These are phyloP conservation scores for Raffaelea ambrosiae DNA, from an alignment of 2,329 filamentous ascomycete genomes.

Conservation along the genomic window DNA sequence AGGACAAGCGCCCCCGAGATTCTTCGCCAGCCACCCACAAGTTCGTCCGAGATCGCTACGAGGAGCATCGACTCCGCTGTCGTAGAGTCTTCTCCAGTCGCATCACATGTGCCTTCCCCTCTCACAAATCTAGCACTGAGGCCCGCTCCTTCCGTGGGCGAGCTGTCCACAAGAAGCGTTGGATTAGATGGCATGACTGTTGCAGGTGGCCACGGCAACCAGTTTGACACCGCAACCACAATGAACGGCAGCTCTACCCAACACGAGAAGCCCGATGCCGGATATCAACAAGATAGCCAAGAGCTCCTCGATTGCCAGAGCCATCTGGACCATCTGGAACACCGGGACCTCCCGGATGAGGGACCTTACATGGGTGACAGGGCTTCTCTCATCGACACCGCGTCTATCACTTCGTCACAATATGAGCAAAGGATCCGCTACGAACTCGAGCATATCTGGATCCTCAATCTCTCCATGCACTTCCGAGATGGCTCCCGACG, in stretches of 20 bases:
- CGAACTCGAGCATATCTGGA: slow-evolving; percentile 85
- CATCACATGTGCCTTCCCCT: slow-evolving; percentile 15
- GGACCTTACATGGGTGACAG: slow-evolving; percentile 12
- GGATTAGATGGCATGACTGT: no score
- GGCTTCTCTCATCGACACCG: slow-evolving; percentile 26
- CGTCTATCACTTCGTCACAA: slow-evolving; percentile 41
- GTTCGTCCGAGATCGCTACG: background rate
- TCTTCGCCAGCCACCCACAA: slow-evolving; percentile 14
- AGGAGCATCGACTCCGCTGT: background rate
- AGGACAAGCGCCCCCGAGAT: slow-evolving; percentile 41
- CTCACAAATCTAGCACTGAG: slow-evolving; percentile 25
- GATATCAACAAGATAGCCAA: no score
- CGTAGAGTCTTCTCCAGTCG: background rate
- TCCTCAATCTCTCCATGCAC: slow-evolving; percentile 96
- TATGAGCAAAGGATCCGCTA: slow-evolving; percentile 62
- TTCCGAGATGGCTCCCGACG: slow-evolving; percentile 87
- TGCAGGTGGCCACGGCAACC: no score
- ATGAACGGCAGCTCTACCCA: no score
- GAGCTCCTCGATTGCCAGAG: no score
- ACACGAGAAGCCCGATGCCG: no score
- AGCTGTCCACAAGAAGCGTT: no score
- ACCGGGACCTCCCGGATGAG: background rate
- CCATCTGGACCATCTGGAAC: background rate
- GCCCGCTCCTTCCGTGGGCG: slow-evolving; percentile 13
- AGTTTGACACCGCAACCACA: no score